Percentiles rank a stretch among this genome's conserved stretches.
Conservation (phyloP, 2,329 filamentous ascomycete species). For the Paecilomyces variotii region DNA sequence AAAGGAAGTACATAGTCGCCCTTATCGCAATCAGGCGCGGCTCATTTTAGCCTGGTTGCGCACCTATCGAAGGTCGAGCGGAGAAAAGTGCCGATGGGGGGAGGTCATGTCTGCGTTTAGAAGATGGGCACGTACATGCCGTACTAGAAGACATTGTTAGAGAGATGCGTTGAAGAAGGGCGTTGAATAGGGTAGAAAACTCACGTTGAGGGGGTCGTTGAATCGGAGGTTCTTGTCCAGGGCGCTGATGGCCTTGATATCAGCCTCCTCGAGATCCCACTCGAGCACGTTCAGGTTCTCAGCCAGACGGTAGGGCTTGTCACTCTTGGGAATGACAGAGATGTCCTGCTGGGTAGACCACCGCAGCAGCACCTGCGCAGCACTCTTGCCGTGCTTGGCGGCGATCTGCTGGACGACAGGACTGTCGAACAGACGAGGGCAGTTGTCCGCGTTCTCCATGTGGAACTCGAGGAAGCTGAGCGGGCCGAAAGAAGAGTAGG, state of each 20-base stretch:
- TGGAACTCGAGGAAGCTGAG: slow-evolving; percentile 70
- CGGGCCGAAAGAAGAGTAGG: slow-evolving; percentile 78
- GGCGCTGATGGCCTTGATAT: slow-evolving; percentile 58
- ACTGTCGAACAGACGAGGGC: slow-evolving; percentile 64
- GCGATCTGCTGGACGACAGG: slow-evolving; percentile 57
- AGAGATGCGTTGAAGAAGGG: slow-evolving; percentile 11
- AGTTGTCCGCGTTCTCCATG: slow-evolving; percentile 58
- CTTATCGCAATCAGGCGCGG: neutral
- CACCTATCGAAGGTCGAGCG: neutral
- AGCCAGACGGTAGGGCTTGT: slow-evolving; percentile 47
- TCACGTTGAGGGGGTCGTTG: slow-evolving; percentile 66
- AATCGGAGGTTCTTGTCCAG: slow-evolving; percentile 63
- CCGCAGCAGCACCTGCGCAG: slow-evolving; percentile 73
- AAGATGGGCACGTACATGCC: slow-evolving; percentile 35
- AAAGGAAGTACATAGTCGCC: neutral
- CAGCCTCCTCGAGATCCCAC: slow-evolving; percentile 59
- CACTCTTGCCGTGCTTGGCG: slow-evolving; percentile 61
- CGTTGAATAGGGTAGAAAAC: slow-evolving; percentile 21
- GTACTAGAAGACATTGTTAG: slow-evolving; percentile 32
- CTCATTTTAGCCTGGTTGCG: neutral
- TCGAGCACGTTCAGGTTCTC: slow-evolving; percentile 60
- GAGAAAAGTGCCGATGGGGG: neutral
- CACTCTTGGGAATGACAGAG: slow-evolving; percentile 76
- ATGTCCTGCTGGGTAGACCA: slow-evolving; percentile 80
- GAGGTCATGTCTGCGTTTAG: neutral